phyloP scores from a whole-genome alignment of 345 rosid genomes.

The Kernera saxatilis region DNA sequence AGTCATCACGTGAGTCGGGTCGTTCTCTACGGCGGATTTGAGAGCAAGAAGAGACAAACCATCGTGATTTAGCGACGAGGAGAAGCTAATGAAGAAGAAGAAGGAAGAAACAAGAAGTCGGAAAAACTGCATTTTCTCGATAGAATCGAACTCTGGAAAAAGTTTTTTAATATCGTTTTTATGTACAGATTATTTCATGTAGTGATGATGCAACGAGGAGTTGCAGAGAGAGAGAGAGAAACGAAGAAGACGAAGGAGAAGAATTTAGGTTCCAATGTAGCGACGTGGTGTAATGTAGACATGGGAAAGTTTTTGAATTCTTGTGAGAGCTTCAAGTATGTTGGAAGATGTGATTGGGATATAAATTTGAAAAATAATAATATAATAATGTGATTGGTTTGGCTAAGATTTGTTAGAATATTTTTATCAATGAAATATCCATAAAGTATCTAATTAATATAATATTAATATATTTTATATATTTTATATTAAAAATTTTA shows the following conservation, averaged over 20 bases:
- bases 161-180: not conserved
- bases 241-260: constrained; percentile 22
- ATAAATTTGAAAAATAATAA: not conserved
- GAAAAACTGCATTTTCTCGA: constrained; percentile 1
- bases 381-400: not conserved
- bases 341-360: constrained; percentile 6
- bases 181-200: not conserved
- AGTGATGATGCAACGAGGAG: constrained; percentile 59
- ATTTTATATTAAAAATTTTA: too few relatives aligned
- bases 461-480: too few relatives aligned
- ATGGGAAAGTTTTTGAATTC: constrained; percentile 18
- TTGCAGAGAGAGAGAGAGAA: constrained; percentile 36
- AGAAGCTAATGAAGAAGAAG: constrained; percentile 11
- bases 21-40: constrained; percentile 59
- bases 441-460: too few relatives aligned
- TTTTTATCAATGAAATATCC: too few relatives aligned
- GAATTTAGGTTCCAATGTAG: not conserved
- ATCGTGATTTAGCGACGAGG: constrained; percentile 51
- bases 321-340: constrained; percentile 15
- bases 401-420: not conserved
- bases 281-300: constrained; percentile 23
- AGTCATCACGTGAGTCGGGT: constrained; percentile 51
- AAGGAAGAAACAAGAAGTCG: constrained; percentile 9
- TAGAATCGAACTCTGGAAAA: not conserved
- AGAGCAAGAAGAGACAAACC: constrained; percentile 90